These are phyloP conservation scores for Cutaneotrichosporon spelunceum DNA, from an alignment of 1,284 basidiomycete species.

Conservation along the genomic window DNA sequence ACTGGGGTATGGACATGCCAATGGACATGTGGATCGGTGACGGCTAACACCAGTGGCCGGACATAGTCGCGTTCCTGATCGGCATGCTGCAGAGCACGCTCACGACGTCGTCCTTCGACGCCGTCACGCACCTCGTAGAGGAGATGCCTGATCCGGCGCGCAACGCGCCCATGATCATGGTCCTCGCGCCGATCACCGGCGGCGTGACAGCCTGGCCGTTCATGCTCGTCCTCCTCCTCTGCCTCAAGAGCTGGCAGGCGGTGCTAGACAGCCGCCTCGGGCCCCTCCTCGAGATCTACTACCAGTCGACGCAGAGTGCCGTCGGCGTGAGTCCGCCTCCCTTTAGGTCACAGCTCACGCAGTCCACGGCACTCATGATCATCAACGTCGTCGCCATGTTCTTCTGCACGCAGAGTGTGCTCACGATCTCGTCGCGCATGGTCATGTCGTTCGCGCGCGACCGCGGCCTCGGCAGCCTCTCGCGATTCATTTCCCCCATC, in stretches of 20 bases:
- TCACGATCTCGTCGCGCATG: conserved; percentile 63
- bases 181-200: conserved; percentile 5
- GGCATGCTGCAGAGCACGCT: conserved; percentile 41
- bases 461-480: conserved; percentile 59
- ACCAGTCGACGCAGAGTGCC: conserved; percentile 31
- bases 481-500: conserved; percentile 28
- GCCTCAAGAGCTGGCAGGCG: conserved; percentile 14
- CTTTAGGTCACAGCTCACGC: not conserved
- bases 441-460: conserved; percentile 68
- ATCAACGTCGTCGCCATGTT: conserved; percentile 52
- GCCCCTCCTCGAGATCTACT: conserved; percentile 22
- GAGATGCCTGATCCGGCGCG: conserved; percentile 37
- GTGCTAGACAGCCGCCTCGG: conserved; percentile 15
- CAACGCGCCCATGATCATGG: conserved; percentile 39
- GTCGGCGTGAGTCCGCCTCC: conserved; percentile 15
- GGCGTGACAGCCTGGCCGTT: conserved; percentile 37
- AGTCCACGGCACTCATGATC: conserved; percentile 50
- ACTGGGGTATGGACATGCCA: no score
- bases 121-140: conserved; percentile 44
- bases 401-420: conserved; percentile 52
- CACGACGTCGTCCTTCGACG: conserved; percentile 24
- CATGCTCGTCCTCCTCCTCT: conserved; percentile 40
- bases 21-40: not conserved
- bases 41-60: conserved; percentile 14
- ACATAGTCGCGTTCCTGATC: conserved; percentile 43